Evolutionary conservation across 2,329 filamentous ascomycete species (phyloP), one percentile per base, ranked within the genome.

Genomic region (Colletotrichum lini): DNA sequence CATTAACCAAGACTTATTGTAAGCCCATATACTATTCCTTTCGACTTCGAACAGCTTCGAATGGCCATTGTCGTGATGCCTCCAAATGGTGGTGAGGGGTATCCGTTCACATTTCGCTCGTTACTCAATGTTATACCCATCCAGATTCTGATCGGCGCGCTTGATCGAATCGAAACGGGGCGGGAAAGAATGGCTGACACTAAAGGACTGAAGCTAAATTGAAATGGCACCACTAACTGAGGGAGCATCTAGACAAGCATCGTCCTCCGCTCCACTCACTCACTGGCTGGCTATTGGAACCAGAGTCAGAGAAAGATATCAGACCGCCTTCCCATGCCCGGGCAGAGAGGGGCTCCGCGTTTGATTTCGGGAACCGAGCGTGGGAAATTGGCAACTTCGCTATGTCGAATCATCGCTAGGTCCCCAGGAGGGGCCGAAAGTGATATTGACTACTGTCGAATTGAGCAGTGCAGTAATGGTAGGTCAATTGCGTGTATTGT

Each of bases 391-490:
- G 26, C 50, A 59, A 49, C 50, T 21, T 68, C 63, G 69, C 76
- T 81, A 96, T 96, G 93, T 90, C 93, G 75, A 88, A 83, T 56
- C 35, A 56, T 12, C 23, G 30, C 26, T 8, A 58, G 38, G 15
- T 5, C 5, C 42, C 15, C 1, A 16, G 30, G n/a, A 44, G 26
- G 21, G 23, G n/a, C 21, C 40, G 40, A 40, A 40, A 59, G 56
- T 35, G 45, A 59, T 40, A n/a, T 35, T 9, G 30, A 26, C 23
- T 3, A 23, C 23, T 3, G n/a, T n/a, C n/a, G n/a, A n/a, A n/a
- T n/a, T n/a, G n/a, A n/a, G n/a, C n/a, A n/a, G n/a, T n/a, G n/a
- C n/a, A n/a, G n/a, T n/a, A n/a, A n/a, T n/a, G n/a, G n/a, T n/a
- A n/a, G n/a, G n/a, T n/a, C n/a, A n/a, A n/a, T n/a, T n/a, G n/a